A percentile compares a stretch with the other conserved stretches of the same genome.
phyloP scores from a whole-genome alignment of 106 monocot species.

The Dendrobium officinale region DNA sequence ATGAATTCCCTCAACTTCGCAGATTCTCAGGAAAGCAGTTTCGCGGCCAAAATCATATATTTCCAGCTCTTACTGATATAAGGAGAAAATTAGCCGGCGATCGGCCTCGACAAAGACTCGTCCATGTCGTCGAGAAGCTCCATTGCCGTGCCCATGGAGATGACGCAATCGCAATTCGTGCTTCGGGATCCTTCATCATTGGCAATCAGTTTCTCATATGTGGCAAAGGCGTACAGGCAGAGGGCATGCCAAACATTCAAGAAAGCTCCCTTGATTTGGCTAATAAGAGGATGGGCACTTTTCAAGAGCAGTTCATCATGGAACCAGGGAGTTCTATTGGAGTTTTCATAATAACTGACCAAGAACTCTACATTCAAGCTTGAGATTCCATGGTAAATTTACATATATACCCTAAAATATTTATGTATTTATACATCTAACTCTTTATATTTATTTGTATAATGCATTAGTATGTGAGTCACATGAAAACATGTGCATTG shows the following conservation, averaged over 20 bases:
- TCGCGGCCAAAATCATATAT: slow-evolving; percentile 52
- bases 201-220: slow-evolving; percentile 82
- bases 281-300: slow-evolving; percentile 47
- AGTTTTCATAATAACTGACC: slow-evolving; percentile 49
- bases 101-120: slow-evolving; percentile 60
- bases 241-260: slow-evolving; percentile 71
- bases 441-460: neutral
- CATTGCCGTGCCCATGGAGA: slow-evolving; percentile 60
- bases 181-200: slow-evolving; percentile 72
- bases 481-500: too few species aligned
- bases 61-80: slow-evolving; percentile 53
- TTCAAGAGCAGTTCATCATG: slow-evolving; percentile 80
- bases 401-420: neutral
- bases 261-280: slow-evolving; percentile 54
- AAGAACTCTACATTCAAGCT: slow-evolving; percentile 68
- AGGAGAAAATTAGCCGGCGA: slow-evolving; percentile 60
- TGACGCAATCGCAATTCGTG: slow-evolving; percentile 60
- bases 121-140: slow-evolving; percentile 92
- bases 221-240: slow-evolving; percentile 70
- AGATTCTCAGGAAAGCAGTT: slow-evolving; percentile 68
- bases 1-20: neutral
- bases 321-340: slow-evolving; percentile 53
- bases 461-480: neutral
- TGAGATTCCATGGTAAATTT: neutral
- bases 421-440: neutral